These are phyloP conservation scores for Phytophthora hybrid DNA, from an alignment of 352 stramenopile species.

Conservation along the genomic window DNA sequence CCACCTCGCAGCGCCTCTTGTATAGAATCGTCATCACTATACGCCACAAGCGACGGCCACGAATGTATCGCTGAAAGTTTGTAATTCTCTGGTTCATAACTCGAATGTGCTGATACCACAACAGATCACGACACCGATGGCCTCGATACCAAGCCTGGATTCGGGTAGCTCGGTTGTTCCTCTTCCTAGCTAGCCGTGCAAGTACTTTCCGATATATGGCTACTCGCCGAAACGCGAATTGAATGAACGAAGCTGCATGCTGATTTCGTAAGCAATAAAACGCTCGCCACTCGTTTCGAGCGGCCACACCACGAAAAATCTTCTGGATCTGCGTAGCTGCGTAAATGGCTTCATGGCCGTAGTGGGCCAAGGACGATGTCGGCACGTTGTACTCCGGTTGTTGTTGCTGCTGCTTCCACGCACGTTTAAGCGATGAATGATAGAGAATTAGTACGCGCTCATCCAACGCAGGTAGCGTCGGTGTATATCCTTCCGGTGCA, in stretches of 20 bases:
- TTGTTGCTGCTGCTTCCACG: slow-evolving; percentile 30
- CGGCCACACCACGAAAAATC: slow-evolving; percentile 46
- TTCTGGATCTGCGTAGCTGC: slow-evolving; percentile 71
- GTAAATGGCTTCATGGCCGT: slow-evolving; percentile 63
- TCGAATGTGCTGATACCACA: slow-evolving; percentile 35
- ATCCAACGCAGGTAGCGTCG: slow-evolving; percentile 48
- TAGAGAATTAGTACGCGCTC: slow-evolving; percentile 73
- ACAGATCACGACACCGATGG: slow-evolving; percentile 38
- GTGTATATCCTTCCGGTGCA: background rate
- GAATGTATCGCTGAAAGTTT: slow-evolving; percentile 54
- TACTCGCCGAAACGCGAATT: slow-evolving; percentile 49
- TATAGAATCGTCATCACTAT: slow-evolving; percentile 49
- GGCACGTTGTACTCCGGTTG: background rate
- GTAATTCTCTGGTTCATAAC: slow-evolving; percentile 45
- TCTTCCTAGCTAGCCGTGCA: slow-evolving; percentile 33
- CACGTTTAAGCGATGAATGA: slow-evolving; percentile 59
- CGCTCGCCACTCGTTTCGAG: slow-evolving; percentile 40
- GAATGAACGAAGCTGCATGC: slow-evolving; percentile 39
- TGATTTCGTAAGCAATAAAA: slow-evolving; percentile 57
- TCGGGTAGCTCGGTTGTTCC: slow-evolving; percentile 27
- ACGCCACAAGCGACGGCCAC: slow-evolving; percentile 53
- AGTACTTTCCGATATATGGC: slow-evolving; percentile 34
- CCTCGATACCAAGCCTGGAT: slow-evolving; percentile 64
- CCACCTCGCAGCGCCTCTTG: slow-evolving; percentile 37
- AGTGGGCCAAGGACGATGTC: slow-evolving; percentile 12